phyloP scores from a whole-genome alignment of 352 stramenopile species.

The Phytophthora uliginosa region DNA sequence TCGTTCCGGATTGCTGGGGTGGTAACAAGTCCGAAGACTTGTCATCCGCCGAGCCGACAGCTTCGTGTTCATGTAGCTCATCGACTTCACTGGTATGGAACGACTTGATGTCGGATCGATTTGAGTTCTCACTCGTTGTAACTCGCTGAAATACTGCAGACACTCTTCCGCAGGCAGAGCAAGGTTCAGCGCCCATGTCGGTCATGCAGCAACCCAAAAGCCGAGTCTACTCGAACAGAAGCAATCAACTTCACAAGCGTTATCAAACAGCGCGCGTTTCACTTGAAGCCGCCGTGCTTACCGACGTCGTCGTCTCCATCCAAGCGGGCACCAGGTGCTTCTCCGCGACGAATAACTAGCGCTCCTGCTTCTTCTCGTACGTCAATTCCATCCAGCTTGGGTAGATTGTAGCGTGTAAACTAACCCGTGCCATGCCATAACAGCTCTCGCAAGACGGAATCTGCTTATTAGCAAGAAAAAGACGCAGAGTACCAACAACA shows the following conservation, averaged over 20 bases:
- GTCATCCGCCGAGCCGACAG: slow-evolving; percentile 7
- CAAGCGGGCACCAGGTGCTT: slow-evolving; percentile 29
- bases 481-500: slow-evolving; percentile 1
- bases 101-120: background rate
- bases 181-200: slow-evolving; percentile 39
- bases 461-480: slow-evolving; percentile 25
- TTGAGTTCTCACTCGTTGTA: background rate
- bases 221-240: slow-evolving; percentile 1
- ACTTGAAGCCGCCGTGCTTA: slow-evolving; percentile 48
- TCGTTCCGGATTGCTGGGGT: background rate
- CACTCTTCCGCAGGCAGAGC: slow-evolving; percentile 25
- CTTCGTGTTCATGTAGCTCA: slow-evolving; percentile 30
- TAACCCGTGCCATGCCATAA: background rate
- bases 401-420: background rate
- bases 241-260: slow-evolving; percentile 51
- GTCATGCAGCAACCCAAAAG: slow-evolving; percentile 5
- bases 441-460: slow-evolving; percentile 35
- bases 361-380: slow-evolving; percentile 39
- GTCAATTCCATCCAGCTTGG: slow-evolving; percentile 2
- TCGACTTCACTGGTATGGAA: slow-evolving; percentile 32
- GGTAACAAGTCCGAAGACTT: slow-evolving; percentile 18
- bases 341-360: slow-evolving; percentile 35
- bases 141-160: slow-evolving; percentile 16
- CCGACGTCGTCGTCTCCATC: slow-evolving; percentile 30
- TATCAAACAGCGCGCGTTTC: slow-evolving; percentile 71